Conservation (phyloP, 495 filamentous ascomycete genomes). For the Aspergillus nidulans region DNA sequence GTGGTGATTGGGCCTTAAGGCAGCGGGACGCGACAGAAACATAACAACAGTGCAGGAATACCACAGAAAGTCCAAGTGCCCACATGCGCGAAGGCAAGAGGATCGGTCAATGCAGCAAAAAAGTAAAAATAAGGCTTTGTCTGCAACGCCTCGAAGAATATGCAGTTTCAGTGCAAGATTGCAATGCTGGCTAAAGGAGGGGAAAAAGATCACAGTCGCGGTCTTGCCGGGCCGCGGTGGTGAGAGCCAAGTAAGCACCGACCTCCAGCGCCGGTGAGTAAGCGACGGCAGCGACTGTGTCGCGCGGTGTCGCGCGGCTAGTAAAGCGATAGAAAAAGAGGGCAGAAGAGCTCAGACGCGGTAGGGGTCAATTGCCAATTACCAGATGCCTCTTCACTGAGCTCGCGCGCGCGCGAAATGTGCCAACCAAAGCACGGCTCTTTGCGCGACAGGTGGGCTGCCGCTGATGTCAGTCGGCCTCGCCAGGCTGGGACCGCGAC, state of each 20-base stretch:
- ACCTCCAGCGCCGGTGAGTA: neutral
- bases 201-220: conserved; percentile 19
- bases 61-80: neutral
- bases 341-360: conserved; percentile 12
- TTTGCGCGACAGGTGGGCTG: conserved; percentile 25
- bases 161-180: conserved; percentile 16
- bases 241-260: conserved; percentile 7
- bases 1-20: conserved; percentile 28
- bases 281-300: neutral
- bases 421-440: conserved; percentile 28
- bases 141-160: conserved; percentile 3
- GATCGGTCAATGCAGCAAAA: neutral
- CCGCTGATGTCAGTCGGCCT: conserved; percentile 35
- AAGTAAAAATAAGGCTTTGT: neutral
- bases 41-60: conserved; percentile 8
- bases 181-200: conserved; percentile 14
- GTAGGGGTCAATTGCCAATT: conserved; percentile 5
- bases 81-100: neutral
- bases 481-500: conserved; percentile 25
- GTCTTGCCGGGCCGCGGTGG: conserved; percentile 12
- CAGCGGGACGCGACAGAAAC: conserved; percentile 19
- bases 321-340: neutral
- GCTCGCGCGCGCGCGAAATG: conserved; percentile 19
- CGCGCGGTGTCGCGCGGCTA: neutral
- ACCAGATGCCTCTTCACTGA: too few species aligned